Base-by-base conservation (phyloP, 1,139 yeast species). In the Candida sp. region DNA sequence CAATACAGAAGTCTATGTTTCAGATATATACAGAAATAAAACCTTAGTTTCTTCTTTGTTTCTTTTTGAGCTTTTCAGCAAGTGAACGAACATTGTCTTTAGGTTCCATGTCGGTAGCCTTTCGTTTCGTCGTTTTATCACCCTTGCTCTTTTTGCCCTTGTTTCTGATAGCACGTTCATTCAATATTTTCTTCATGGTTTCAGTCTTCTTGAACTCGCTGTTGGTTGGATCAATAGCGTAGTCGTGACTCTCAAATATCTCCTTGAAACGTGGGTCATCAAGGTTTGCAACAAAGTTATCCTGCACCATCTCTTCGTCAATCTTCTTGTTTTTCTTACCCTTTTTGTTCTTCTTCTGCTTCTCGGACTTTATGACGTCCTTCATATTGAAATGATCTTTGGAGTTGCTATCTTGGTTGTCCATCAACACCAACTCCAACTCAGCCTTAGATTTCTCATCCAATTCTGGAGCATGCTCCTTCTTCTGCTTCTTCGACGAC, bases 191-290 rank as follows among this genome's bases (percentile, higher is more conserved):
- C 65, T 87, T 86, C 97, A 93, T 92, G 26, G 96, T 91, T 38
- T 84, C 75, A 0, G 98, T 92, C 72, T 88, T 85, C 73, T 90
- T 92, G 76, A 84, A 94, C 65, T 90, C 97, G 22, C 96, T 88
- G 61, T 81, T 85, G 17, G 96, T 87, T 23, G 97, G 94, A 68
- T 90, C 96, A 62, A 94, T 91, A 7, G 98, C 97, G 70, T 85
- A 96, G 52, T 89, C 96, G 58, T 90, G 97, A 58, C 85, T 85
- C 60, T 92, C 96, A 64, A 90, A 93, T 58, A 94, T 80, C 61
- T 91, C 97, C 42, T 81, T 79, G 77, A 96, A 96, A 73, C 99
- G 88, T 28, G 89, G 87, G 76, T 96, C 99, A 49, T 77, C 73
- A 66, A 86, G 77, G 58, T 86, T 88, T 11, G 88, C 81, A 54